Evolutionary conservation across 768 basidiomycete species (phyloP), one percentile per base, ranked within the genome.

Genomic region (Leucosporidium yakuticum): DNA sequence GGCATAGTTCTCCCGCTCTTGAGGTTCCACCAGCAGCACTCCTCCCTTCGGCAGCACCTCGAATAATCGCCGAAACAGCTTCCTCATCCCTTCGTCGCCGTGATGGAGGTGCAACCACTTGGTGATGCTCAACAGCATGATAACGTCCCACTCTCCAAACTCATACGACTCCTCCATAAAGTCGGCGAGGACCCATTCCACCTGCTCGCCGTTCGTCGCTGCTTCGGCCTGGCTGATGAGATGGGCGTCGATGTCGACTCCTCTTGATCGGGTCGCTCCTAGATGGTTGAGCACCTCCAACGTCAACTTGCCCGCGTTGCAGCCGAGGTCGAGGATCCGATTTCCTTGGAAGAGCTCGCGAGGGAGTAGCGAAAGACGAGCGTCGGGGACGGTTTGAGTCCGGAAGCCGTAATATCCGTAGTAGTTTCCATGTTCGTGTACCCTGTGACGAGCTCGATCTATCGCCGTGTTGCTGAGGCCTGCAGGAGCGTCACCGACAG

Each of bases 51-150:
- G 29, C 17, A 34, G 25, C 23, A 51, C 82, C 67, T 85, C 44
- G 39, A 44, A 78, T 0, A 87, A 84, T 54, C 85, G 84, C 3
- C 74, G 77, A 74, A 94, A 93, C 77, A 92, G 88, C 0, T 68
- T 64, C 34, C 75, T 69, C 29, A 94, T 70, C 0, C 85, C 90
- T 0, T 83, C 84, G 74, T 95, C 91, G 17, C 88, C 88, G 25
- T 82, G 81, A 70, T 93, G 88, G 19, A 94, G 81, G 76, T 94
- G 91, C n/a, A 93, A 88, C 91, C 91, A 95, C 78, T 92, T 95
- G 0, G 91, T 85, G 54, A 93, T 79, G 0, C 90, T 91, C 71
- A 93, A 85, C 2, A 89, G 90, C 74, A 21, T 44, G 51, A 64
- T 27, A 60, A 65, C 48, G 44, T 68, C 64, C 65, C 67, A 63